A percentile compares a stretch with the other conserved stretches of the same genome.
These are phyloP conservation scores for Globisporangium barbulae DNA, from an alignment of 352 stramenopile species.

Conservation along the genomic window DNA sequence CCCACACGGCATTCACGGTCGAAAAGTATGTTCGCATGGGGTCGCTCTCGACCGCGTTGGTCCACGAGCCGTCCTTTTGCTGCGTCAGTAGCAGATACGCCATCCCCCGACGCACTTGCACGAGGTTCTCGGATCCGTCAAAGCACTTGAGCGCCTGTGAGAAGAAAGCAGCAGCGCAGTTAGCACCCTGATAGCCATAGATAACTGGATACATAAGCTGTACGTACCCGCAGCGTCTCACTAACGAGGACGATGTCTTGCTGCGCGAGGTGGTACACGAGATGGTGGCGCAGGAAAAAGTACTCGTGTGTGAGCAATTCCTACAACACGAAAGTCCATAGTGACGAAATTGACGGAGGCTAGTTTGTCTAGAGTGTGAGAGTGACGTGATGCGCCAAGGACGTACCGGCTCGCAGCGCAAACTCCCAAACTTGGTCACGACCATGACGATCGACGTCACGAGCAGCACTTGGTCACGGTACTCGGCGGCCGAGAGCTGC, in stretches of 20 bases:
- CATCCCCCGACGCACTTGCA: conserved; percentile 63
- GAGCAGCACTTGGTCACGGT: conserved; percentile 79
- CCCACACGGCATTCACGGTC: conserved; percentile 48
- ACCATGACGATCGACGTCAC: conserved; percentile 87
- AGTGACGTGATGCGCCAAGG: background rate
- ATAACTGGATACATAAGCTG: background rate
- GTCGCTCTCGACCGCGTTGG: conserved; percentile 20
- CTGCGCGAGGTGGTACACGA: conserved; percentile 71
- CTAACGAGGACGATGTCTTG: conserved; percentile 70
- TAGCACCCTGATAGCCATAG: background rate
- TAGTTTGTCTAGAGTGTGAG: background rate
- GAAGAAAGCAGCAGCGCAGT: conserved; percentile 3
- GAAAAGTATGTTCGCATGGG: conserved; percentile 36
- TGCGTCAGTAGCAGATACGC: conserved; percentile 65
- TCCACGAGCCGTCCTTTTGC: conserved; percentile 58
- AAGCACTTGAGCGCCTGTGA: conserved; percentile 72
- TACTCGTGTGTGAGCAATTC: conserved; percentile 90
- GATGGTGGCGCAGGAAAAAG: conserved; percentile 83
- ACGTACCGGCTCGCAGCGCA: conserved; percentile 64
- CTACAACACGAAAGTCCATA: conserved; percentile 22
- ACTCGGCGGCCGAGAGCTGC: conserved; percentile 63
- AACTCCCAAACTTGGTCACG: conserved; percentile 74
- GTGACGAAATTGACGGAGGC: background rate
- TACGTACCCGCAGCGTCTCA: conserved; percentile 62
- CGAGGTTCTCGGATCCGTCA: conserved; percentile 62